Conservation (phyloP, 371 early-diverging fungal species). For the Mortierella sp. region DNA sequence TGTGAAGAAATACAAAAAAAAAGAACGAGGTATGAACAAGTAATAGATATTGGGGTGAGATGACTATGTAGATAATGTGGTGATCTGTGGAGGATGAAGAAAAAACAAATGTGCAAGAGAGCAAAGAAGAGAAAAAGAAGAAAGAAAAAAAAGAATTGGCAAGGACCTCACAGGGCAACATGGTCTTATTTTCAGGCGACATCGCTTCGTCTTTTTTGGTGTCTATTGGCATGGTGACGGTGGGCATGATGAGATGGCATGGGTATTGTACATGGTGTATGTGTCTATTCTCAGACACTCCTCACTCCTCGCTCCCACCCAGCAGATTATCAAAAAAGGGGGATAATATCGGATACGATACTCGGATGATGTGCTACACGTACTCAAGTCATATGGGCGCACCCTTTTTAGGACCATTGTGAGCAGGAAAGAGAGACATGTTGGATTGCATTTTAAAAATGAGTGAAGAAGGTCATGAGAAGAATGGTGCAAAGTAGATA, state of each 20-base stretch:
- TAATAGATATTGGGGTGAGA: background rate
- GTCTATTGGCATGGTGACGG: background rate
- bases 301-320: background rate
- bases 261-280: background rate
- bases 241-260: background rate
- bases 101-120: background rate
- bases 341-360: background rate
- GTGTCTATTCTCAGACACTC: background rate
- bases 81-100: background rate
- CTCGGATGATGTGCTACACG: background rate
- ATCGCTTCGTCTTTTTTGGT: no score
- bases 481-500: background rate
- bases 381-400: background rate
- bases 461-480: background rate
- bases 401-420: background rate
- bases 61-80: background rate
- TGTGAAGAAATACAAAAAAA: background rate
- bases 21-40: background rate
- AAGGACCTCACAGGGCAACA: background rate
- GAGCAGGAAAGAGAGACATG: constrained; percentile 11
- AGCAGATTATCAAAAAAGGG: background rate
- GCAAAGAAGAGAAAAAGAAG: background rate
- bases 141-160: background rate
- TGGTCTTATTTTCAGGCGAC: background rate
- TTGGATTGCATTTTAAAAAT: background rate